A percentile compares a stretch with the other conserved stretches of the same genome.
Conservation (phyloP, 2,329 filamentous ascomycete species). For the Phyllosticta capitalensis region DNA sequence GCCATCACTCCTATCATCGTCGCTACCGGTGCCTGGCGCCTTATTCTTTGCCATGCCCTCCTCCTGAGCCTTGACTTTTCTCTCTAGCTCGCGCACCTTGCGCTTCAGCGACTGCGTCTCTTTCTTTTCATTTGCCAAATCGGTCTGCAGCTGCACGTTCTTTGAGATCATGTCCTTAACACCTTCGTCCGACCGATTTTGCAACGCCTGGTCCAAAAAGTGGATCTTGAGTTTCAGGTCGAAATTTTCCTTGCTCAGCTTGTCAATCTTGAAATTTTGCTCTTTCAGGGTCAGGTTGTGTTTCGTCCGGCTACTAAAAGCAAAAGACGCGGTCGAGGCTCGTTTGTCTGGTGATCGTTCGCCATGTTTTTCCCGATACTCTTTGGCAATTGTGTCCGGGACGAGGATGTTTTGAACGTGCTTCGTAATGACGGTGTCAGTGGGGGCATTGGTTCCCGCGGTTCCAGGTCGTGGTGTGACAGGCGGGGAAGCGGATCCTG, state of each 20-base stretch:
- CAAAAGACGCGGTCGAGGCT: slow-evolving; percentile 24
- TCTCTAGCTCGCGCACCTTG: slow-evolving; percentile 78
- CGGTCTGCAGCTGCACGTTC: slow-evolving; percentile 91
- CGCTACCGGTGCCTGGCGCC: slow-evolving; percentile 30
- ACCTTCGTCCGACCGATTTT: slow-evolving; percentile 89
- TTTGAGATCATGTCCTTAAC: slow-evolving; percentile 97
- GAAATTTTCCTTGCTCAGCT: slow-evolving; percentile 95
- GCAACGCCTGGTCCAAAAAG: slow-evolving; percentile 86
- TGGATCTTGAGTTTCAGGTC: slow-evolving; percentile 95
- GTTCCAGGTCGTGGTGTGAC: slow-evolving; percentile 59
- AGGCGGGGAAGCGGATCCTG: slow-evolving; percentile 41
- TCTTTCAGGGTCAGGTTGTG: slow-evolving; percentile 75
- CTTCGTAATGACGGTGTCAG: slow-evolving; percentile 79
- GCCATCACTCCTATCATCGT: slow-evolving; percentile 45
- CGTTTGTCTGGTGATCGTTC: slow-evolving; percentile 49
- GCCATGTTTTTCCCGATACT: slow-evolving; percentile 70
- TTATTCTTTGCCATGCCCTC: slow-evolving; percentile 40
- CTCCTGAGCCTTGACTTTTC: slow-evolving; percentile 54
- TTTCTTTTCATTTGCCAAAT: slow-evolving; percentile 77
- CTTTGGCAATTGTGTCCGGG: slow-evolving; percentile 75
- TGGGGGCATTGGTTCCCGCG: slow-evolving; percentile 50
- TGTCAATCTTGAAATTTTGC: slow-evolving; percentile 94
- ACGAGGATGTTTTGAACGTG: slow-evolving; percentile 87
- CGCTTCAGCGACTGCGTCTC: slow-evolving; percentile 78
- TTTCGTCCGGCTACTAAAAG: slow-evolving; percentile 28